Conservation (phyloP, 2,329 filamentous ascomycete genomes). For the Dendryphion nanum region DNA sequence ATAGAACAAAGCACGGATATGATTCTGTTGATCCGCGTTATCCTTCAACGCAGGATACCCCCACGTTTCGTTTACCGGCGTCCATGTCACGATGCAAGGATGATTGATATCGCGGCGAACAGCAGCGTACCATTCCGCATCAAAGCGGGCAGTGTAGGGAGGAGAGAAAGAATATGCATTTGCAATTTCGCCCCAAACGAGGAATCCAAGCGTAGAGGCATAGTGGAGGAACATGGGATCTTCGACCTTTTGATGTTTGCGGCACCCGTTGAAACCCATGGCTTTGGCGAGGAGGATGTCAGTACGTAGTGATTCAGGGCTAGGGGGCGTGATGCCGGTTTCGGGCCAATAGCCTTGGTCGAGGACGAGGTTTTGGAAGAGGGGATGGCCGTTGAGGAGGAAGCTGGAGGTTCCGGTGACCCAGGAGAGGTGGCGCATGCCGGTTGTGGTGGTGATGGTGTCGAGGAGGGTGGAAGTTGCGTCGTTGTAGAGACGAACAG, state of each 20-base stretch:
- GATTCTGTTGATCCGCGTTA: conserved; percentile 59
- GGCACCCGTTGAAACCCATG: conserved; percentile 65
- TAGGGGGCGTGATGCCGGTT: conserved; percentile 60
- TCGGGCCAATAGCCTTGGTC: conserved; percentile 65
- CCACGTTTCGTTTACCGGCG: conserved; percentile 65
- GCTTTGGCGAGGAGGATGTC: conserved; percentile 59
- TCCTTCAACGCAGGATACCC: conserved; percentile 60
- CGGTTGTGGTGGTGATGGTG: conserved; percentile 58
- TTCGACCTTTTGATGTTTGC: conserved; percentile 66
- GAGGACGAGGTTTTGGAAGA: conserved; percentile 60
- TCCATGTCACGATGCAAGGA: conserved; percentile 65
- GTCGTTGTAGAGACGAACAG: conserved; percentile 53
- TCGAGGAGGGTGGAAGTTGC: conserved; percentile 47
- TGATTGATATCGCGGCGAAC: conserved; percentile 66
- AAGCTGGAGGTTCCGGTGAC: conserved; percentile 57
- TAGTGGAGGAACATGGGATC: conserved; percentile 61
- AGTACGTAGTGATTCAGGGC: conserved; percentile 43
- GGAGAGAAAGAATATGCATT: conserved; percentile 63
- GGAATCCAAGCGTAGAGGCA: conserved; percentile 60
- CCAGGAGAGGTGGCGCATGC: conserved; percentile 63
- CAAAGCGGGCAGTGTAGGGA: conserved; percentile 60
- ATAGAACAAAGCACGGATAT: conserved; percentile 63
- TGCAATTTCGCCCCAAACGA: conserved; percentile 65
- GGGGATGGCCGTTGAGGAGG: conserved; percentile 57
- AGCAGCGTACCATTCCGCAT: conserved; percentile 63